A percentile compares a stretch with the other conserved stretches of the same genome.
These are phyloP conservation scores for Russula dissimulans DNA, from an alignment of 768 basidiomycete species.

Conservation along the genomic window DNA sequence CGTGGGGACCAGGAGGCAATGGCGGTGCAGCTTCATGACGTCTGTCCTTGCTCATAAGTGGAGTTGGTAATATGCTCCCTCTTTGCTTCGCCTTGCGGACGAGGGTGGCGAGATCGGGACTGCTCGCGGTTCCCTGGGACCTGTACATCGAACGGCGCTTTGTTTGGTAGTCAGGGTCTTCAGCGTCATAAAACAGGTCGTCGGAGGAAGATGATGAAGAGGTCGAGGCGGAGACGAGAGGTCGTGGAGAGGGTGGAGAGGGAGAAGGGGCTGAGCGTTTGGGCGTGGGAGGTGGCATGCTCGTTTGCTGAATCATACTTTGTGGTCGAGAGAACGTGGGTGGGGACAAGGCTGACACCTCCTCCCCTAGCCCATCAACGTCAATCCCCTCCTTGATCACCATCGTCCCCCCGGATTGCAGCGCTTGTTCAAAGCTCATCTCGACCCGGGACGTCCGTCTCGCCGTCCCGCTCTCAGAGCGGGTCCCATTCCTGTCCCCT, in stretches of 20 bases:
- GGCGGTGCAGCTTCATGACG: slow-evolving; percentile 37
- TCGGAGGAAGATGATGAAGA: slow-evolving; percentile 47
- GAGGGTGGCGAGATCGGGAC: slow-evolving; percentile 85
- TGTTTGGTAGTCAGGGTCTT: slow-evolving; percentile 57
- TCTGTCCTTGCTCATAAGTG: slow-evolving; percentile 28
- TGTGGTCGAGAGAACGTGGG: slow-evolving; percentile 25
- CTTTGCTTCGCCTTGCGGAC: slow-evolving; percentile 74
- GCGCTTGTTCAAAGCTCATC: slow-evolving; percentile 73
- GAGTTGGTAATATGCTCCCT: slow-evolving; percentile 36
- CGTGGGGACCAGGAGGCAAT: slow-evolving; percentile 25
- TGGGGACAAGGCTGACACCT: slow-evolving; percentile 29
- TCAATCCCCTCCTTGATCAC: slow-evolving; percentile 63
- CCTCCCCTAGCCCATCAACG: slow-evolving; percentile 61
- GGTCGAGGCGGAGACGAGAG: slow-evolving; percentile 26
- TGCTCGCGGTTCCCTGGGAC: slow-evolving; percentile 81
- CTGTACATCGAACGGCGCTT: slow-evolving; percentile 83
- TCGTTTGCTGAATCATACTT: slow-evolving; percentile 33
- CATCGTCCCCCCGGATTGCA: slow-evolving; percentile 59
- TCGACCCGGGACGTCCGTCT: slow-evolving; percentile 64
- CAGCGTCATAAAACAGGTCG: slow-evolving; percentile 55
- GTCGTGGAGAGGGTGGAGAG: slow-evolving; percentile 20
- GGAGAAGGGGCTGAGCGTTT: slow-evolving; percentile 26
- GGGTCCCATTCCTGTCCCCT: slow-evolving; percentile 33
- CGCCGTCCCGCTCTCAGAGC: slow-evolving; percentile 23
- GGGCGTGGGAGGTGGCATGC: slow-evolving; percentile 63